Evolutionary conservation across 2,329 filamentous ascomycete species (phyloP).

Genomic region (Alternaria triticimaculans): DNA sequence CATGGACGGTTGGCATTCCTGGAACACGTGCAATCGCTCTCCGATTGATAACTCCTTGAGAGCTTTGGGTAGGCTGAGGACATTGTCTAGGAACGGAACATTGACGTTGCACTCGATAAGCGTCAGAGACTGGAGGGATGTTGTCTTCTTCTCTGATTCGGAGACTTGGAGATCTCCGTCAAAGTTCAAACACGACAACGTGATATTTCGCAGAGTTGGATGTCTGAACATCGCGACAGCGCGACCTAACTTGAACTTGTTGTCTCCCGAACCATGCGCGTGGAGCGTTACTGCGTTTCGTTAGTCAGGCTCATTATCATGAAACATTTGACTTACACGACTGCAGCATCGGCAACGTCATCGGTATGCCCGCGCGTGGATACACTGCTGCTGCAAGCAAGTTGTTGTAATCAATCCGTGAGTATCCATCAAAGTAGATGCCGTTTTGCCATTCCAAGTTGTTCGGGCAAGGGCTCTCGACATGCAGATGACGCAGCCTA

Average conservation of each 20-base stretch:
- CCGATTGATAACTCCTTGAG: slow-evolving; percentile 42
- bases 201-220: slow-evolving; percentile 40
- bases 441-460: slow-evolving; percentile 38
- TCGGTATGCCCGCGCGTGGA: slow-evolving; percentile 18
- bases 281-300: slow-evolving; percentile 39
- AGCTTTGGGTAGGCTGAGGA: slow-evolving; percentile 42
- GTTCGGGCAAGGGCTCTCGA: slow-evolving; percentile 47
- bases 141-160: slow-evolving; percentile 28
- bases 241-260: slow-evolving; percentile 35
- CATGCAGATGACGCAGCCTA: slow-evolving; percentile 37
- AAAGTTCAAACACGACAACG: slow-evolving; percentile 45
- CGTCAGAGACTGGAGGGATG: slow-evolving; percentile 38
- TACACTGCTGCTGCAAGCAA: slow-evolving; percentile 35
- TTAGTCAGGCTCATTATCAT: slow-evolving; percentile 10
- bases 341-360: slow-evolving; percentile 37
- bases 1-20: slow-evolving; percentile 27
- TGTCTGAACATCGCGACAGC: slow-evolving; percentile 41
- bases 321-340: slow-evolving; percentile 30
- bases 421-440: slow-evolving; percentile 35
- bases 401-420: slow-evolving; percentile 41
- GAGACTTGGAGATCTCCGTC: slow-evolving; percentile 21
- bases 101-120: slow-evolving; percentile 49
- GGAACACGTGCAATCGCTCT: slow-evolving; percentile 41
- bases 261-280: slow-evolving; percentile 35
- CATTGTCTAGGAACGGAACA: slow-evolving; percentile 32